Evolutionary conservation across 148 eudicot genomes (phyloP).

Genomic region (Camellia sinensis): DNA sequence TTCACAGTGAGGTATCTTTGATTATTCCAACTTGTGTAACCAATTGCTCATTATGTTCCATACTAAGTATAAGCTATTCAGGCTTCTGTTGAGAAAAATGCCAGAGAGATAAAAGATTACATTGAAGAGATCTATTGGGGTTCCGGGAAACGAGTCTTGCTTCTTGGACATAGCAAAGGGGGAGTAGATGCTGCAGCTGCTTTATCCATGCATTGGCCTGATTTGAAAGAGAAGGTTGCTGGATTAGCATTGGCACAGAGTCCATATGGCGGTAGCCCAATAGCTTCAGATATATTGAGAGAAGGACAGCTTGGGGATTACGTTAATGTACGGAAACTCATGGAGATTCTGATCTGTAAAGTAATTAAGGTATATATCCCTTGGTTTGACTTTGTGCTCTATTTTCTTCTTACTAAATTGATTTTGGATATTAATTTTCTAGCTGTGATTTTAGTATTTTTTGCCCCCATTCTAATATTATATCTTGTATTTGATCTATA

Average conservation of each 20-base stretch:
- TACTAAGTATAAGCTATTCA: slow-evolving; percentile 34
- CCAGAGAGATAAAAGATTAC: slow-evolving; percentile 77
- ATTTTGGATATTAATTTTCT: background rate
- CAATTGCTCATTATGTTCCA: background rate
- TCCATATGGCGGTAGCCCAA: slow-evolving; percentile 99
- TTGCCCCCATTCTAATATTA: background rate
- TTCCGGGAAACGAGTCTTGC: slow-evolving; percentile 68
- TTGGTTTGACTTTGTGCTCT: background rate
- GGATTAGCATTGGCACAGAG: slow-evolving; percentile 92
- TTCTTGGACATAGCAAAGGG: slow-evolving; percentile 99
- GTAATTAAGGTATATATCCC: slow-evolving; percentile 68
- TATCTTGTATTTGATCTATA: background rate
- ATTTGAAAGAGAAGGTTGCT: slow-evolving; percentile 87
- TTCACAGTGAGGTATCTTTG: slow-evolving; percentile 89
- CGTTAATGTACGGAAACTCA: slow-evolving; percentile 77
- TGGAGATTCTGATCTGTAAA: slow-evolving; percentile 86
- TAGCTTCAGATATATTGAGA: slow-evolving; percentile 91
- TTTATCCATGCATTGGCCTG: slow-evolving; percentile 92
- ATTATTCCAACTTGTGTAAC: slow-evolving; percentile 11
- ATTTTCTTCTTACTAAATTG: slow-evolving; percentile 1
- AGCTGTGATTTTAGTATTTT: background rate
- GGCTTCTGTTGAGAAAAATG: slow-evolving; percentile 96
- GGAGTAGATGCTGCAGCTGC: slow-evolving; percentile 97
- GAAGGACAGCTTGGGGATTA: slow-evolving; percentile 97
- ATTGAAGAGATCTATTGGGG: slow-evolving; percentile 98